Evolutionary conservation across 1,139 yeast genomes (phyloP).

Genomic region (Yamadazyma epiphylla): DNA sequence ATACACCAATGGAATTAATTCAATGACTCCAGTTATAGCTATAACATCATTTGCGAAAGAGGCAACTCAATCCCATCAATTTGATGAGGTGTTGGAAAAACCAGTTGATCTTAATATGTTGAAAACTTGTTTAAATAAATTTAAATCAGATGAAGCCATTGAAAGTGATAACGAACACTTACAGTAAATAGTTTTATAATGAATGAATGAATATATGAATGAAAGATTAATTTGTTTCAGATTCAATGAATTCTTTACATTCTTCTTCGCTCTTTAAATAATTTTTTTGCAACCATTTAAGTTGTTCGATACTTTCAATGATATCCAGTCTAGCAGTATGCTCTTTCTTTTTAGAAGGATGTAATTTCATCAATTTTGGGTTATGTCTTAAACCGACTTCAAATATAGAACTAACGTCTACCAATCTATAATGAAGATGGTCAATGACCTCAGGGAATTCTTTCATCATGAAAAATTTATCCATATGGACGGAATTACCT

Average conservation of each 20-base stretch:
- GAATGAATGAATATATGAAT: slow-evolving; percentile 3
- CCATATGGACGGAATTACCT: slow-evolving; percentile 93
- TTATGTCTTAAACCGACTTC: slow-evolving; percentile 81
- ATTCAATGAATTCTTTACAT: slow-evolving; percentile 13
- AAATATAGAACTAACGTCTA: slow-evolving; percentile 82
- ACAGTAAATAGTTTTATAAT: background rate
- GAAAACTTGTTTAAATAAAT: slow-evolving; percentile 20
- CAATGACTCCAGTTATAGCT: slow-evolving; percentile 75
- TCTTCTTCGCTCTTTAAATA: slow-evolving; percentile 43
- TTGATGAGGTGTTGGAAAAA: slow-evolving; percentile 71
- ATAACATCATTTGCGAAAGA: slow-evolving; percentile 72
- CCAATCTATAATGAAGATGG: slow-evolving; percentile 74
- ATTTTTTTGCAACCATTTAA: slow-evolving; percentile 70
- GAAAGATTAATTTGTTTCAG: too few relatives aligned
- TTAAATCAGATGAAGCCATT: slow-evolving; percentile 25
- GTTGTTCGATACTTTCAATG: slow-evolving; percentile 79
- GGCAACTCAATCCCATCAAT: slow-evolving; percentile 53
- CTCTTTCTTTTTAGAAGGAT: slow-evolving; percentile 60
- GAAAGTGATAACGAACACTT: slow-evolving; percentile 20
- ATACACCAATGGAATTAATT: slow-evolving; percentile 72
- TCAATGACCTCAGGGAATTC: slow-evolving; percentile 78
- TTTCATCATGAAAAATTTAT: slow-evolving; percentile 74
- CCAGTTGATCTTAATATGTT: slow-evolving; percentile 51
- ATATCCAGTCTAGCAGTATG: slow-evolving; percentile 93
- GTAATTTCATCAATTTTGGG: slow-evolving; percentile 49